phyloP scores from a whole-genome alignment of 108 stramenopile species.

The Ochromonas danica region DNA sequence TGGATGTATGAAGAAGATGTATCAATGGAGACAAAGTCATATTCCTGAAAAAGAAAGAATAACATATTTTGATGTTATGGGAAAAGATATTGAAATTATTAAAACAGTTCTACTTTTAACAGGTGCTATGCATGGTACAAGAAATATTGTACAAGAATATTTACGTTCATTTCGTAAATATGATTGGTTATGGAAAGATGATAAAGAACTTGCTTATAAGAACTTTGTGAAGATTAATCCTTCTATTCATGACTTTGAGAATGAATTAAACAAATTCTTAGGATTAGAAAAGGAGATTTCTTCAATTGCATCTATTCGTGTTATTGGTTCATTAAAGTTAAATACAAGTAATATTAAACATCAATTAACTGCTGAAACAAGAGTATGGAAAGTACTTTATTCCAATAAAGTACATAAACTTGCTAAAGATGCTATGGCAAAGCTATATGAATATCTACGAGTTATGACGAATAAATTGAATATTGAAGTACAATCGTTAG shows the following conservation, averaged over 20 bases:
- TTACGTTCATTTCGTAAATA: conserved; percentile 53
- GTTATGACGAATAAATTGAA: conserved; percentile 47
- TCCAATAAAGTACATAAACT: conserved; percentile 60
- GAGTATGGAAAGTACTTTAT: conserved; percentile 63
- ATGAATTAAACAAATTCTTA: conserved; percentile 30
- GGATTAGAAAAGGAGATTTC: conserved; percentile 54
- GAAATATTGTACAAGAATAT: conserved; percentile 54
- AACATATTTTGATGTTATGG: conserved; percentile 55
- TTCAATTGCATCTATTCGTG: conserved; percentile 50
- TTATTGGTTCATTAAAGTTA: conserved; percentile 59
- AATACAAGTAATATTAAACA: conserved; percentile 63
- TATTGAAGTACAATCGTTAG: conserved; percentile 57
- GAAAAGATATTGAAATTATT: conserved; percentile 61
- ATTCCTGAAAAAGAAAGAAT: conserved; percentile 42
- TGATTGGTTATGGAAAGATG: conserved; percentile 70
- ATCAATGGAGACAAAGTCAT: conserved; percentile 51
- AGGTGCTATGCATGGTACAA: conserved; percentile 60
- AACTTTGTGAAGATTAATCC: conserved; percentile 51
- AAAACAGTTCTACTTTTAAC: conserved; percentile 62
- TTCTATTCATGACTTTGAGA: conserved; percentile 56
- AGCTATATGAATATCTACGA: conserved; percentile 58
- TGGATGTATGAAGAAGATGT: conserved; percentile 45
- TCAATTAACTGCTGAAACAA: conserved; percentile 56
- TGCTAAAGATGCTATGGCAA: conserved; percentile 55
- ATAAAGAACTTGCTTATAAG: conserved; percentile 55